Evolutionary conservation across 1,284 basidiomycete species (phyloP).

Genomic region (Quambalaria eucalypti): DNA sequence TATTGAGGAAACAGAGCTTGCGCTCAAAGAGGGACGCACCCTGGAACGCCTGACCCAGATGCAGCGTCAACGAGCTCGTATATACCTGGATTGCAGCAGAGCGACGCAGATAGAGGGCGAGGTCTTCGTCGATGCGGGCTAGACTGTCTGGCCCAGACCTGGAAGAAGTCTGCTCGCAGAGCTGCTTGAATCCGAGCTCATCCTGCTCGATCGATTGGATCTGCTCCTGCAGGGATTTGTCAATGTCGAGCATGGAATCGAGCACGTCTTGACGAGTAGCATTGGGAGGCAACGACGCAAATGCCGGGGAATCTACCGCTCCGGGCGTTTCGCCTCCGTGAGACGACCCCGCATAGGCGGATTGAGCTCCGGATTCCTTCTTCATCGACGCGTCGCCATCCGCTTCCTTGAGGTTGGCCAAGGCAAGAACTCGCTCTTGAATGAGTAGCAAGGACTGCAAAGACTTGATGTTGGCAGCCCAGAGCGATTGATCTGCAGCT

Average conservation of each 20-base stretch:
- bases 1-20: slow-evolving; percentile 41
- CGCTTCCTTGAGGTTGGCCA: slow-evolving; percentile 14
- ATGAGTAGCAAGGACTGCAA: slow-evolving; percentile 32
- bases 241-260: slow-evolving; percentile 35
- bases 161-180: neutral
- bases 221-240: slow-evolving; percentile 28
- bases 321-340: neutral
- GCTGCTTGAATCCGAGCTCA: slow-evolving; percentile 5
- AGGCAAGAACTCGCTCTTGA: slow-evolving; percentile 33
- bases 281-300: slow-evolving; percentile 19
- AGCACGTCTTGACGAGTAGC: slow-evolving; percentile 30
- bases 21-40: slow-evolving; percentile 38
- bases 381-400: neutral
- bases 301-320: slow-evolving; percentile 9
- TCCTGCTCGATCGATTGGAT: slow-evolving; percentile 20
- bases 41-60: slow-evolving; percentile 39
- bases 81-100: slow-evolving; percentile 37
- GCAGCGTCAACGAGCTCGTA: slow-evolving; percentile 34
- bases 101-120: slow-evolving; percentile 25
- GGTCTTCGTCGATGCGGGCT: slow-evolving; percentile 23
- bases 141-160: slow-evolving; percentile 9
- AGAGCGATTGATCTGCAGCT: slow-evolving; percentile 13
- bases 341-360: neutral
- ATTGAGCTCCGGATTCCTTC: neutral
- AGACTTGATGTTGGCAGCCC: slow-evolving; percentile 28